phyloP scores from a whole-genome alignment of 345 rosid species.

The Syzygium oleosum region DNA sequence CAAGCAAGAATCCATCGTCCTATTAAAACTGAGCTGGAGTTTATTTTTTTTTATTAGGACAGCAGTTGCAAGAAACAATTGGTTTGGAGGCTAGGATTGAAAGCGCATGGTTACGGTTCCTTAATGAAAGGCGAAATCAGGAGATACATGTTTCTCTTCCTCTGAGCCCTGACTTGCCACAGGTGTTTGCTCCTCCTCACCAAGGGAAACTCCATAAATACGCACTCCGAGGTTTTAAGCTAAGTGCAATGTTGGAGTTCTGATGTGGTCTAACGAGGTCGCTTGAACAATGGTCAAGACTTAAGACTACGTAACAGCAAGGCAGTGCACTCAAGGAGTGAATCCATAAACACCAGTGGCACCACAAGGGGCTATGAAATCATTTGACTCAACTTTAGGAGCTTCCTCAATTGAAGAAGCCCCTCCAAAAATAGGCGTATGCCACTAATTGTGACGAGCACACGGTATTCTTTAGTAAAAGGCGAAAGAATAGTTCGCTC shows the following conservation, averaged over 20 bases:
- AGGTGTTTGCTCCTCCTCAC: neutral
- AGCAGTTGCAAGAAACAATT: no score
- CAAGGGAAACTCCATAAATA: neutral
- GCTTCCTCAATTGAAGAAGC: neutral
- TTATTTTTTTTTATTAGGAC: neutral
- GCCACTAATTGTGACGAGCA: conserved; percentile 10
- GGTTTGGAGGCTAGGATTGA: no score
- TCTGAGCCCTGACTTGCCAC: neutral
- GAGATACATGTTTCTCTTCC: neutral
- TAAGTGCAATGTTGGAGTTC: neutral
- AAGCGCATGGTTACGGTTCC: no score
- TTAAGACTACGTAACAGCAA: neutral
- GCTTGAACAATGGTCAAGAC: neutral
- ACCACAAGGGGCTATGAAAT: no score
- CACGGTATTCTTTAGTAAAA: conserved; percentile 45
- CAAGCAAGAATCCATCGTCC: neutral
- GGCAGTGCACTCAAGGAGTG: neutral
- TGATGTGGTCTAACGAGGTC: neutral
- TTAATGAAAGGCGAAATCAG: no score
- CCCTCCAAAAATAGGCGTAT: conserved; percentile 12
- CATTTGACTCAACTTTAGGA: neutral
- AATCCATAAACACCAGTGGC: neutral
- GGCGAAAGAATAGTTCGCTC: conserved; percentile 42
- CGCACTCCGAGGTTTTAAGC: neutral
- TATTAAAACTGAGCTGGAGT: neutral